phyloP scores from a whole-genome alignment of 495 filamentous ascomycete genomes.

The Hypoxylon perforatum region DNA sequence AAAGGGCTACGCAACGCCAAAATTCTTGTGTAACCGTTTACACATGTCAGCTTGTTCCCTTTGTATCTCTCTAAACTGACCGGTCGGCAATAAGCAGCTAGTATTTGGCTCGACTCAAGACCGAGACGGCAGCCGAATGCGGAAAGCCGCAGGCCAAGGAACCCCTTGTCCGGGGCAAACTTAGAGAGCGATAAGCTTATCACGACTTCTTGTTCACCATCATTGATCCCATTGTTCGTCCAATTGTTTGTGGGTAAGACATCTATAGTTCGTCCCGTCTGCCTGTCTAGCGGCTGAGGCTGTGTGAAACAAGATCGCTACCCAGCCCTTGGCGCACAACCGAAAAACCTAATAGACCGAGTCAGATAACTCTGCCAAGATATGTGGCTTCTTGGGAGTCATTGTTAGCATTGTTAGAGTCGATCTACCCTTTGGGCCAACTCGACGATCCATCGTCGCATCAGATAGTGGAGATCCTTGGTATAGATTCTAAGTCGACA shows the following conservation, averaged over 20 bases:
- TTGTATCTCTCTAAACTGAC: neutral
- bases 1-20: neutral
- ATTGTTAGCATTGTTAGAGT: neutral
- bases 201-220: conserved; percentile 14
- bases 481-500: neutral
- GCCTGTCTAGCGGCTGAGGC: neutral
- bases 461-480: neutral
- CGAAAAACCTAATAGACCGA: neutral
- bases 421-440: neutral
- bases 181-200: conserved; percentile 23
- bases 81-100: neutral
- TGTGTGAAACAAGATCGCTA: conserved; percentile 7
- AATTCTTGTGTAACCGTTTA: neutral
- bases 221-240: neutral
- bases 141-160: conserved; percentile 16
- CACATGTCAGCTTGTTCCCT: neutral
- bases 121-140: conserved; percentile 15
- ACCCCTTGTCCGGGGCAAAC: conserved; percentile 23
- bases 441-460: neutral
- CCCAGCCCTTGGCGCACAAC: neutral
- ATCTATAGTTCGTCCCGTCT: neutral
- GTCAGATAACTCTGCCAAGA: neutral
- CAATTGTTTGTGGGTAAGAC: conserved; percentile 1
- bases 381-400: conserved; percentile 1
- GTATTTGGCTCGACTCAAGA: conserved; percentile 7